Base-by-base conservation (phyloP, 495 filamentous ascomycete genomes). In the Talaromyces stipitatus region DNA sequence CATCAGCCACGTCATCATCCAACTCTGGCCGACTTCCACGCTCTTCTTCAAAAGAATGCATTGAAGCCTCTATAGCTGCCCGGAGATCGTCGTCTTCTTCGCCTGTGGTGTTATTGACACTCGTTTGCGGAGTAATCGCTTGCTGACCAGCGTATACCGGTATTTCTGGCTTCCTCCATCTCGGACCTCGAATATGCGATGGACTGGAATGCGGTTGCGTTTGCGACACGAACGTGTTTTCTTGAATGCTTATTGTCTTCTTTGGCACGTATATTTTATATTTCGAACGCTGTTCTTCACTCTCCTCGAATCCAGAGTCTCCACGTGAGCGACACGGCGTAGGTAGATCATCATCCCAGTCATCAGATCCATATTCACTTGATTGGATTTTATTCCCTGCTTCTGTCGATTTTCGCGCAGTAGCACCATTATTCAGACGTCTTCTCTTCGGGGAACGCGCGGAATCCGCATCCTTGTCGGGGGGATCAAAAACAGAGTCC, bases 171-270 rank as follows among this genome's bases (percentile, higher is more conserved):
- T 80, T 81, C 55, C 73, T 74, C 78, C 78, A 81, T 30, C 75
- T 67, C n/a, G 77, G 76, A 5, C 72, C 72, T n/a, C 77, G 75
- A 36, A 82, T 77, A 56, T 72, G 60, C 59, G 79, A 79, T 0
- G 78, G 78, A 55, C 77, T 80, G 2, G 78, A 78, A 36, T 69
- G 64, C 10, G 78, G 71, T 54, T 75, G 74, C 1, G 78, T 78
- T 62, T 82, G 78, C 0, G 78, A 80, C 24, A 79, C 75, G 47
- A 80, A 82, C 1, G 79, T 75, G 51, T 81, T 75, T n/a, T 78
- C 71, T 54, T 74, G 73, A 7, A 70, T 55, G 11, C 56, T 41
- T 28, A 64, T 71, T 20, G 59, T 63, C 23, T 72, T 67, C 59
- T 73, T 80, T 4, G 77, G 72, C 0, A 76, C 66, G 61, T 76